Evolutionary conservation across 257 asterid genomes (phyloP), one percentile per base, ranked within the genome.

Genomic region (Anisodus acutangulus): DNA sequence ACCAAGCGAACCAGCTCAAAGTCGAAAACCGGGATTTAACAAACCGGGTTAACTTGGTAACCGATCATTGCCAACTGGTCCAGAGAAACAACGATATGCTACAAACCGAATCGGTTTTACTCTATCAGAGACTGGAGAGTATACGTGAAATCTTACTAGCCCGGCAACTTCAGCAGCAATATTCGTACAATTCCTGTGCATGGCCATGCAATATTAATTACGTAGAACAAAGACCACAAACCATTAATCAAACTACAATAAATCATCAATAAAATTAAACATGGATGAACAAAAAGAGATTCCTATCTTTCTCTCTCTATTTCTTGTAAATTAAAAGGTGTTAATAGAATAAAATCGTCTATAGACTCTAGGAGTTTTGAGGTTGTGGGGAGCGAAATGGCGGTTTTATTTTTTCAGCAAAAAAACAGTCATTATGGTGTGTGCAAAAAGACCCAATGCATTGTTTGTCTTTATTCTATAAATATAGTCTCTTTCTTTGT

Each of bases 91-190:
- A 91, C 57, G 92, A 88, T 47, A 69, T 83, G 84, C 91, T 94
- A 84, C 91, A 87, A 53, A 82, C 92, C 31, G 98, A 95, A 86
- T 88, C 90, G 80, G 85, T 51, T 62, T 74, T 91, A 17, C 95
- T 95, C 63, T 88, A 91, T 39, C 91, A 87, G 22, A 91, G 92
- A 51, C 94, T 95, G 2, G 90, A 93, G 89, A 93, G 90, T 55
- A 90, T 91, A 11, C 95, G 95, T 17, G 93, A 91, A 87, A 90
- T 91, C 1, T 85, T 95, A 78, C 86, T 88, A 1, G 92, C 90
- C 58, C 92, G 94, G 67, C 92, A 94, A 82, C 90, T 92, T 54
- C 97, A 92, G 74, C 93, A 88, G 60, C 92, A 88, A 11, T 31
- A 31, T 31, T 7, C 89, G 85, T 86, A 22, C 59, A n/a, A 88